Evolutionary conservation across 768 basidiomycete species (phyloP).

Genomic region (Boletellus ananas): DNA sequence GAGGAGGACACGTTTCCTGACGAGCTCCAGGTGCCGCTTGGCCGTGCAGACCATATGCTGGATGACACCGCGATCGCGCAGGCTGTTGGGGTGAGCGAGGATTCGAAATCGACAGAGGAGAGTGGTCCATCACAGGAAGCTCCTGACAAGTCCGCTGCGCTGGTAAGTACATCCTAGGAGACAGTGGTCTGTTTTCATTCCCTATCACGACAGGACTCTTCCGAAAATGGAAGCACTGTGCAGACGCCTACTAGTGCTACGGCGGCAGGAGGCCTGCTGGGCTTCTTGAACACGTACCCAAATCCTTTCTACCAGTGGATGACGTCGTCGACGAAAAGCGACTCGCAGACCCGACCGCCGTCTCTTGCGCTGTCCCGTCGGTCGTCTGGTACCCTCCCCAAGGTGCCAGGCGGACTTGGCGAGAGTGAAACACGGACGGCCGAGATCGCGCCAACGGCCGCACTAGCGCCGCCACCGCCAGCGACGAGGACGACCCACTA

Average conservation of each 20-base stretch:
- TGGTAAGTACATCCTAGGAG: slow-evolving; percentile 16
- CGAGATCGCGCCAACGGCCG: slow-evolving; percentile 1
- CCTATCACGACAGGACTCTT: slow-evolving; percentile 17
- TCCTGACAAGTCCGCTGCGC: slow-evolving; percentile 13
- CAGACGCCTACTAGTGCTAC: slow-evolving; percentile 20
- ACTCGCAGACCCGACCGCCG: slow-evolving; percentile 16
- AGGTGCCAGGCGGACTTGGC: slow-evolving; percentile 37
- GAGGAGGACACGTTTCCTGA: slow-evolving; percentile 57
- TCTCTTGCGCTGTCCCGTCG: slow-evolving; percentile 23
- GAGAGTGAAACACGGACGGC: slow-evolving; percentile 13
- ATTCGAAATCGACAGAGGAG: slow-evolving; percentile 17
- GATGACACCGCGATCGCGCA: slow-evolving; percentile 34
- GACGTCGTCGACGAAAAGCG: slow-evolving; percentile 26
- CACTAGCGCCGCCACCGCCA: neutral
- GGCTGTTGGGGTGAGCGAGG: slow-evolving; percentile 11
- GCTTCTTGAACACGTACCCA: slow-evolving; percentile 59
- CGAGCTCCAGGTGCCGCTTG: slow-evolving; percentile 58
- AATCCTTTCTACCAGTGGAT: slow-evolving; percentile 54
- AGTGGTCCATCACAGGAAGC: slow-evolving; percentile 16
- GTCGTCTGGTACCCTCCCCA: slow-evolving; percentile 21
- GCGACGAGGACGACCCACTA: slow-evolving; percentile 25
- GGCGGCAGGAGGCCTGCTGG: slow-evolving; percentile 44
- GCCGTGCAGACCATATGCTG: slow-evolving; percentile 56
- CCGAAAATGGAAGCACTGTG: slow-evolving; percentile 22
- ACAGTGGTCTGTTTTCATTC: neutral